Evolutionary conservation across 2,329 filamentous ascomycete species (phyloP).

Genomic region (Sporothrix inflata): DNA sequence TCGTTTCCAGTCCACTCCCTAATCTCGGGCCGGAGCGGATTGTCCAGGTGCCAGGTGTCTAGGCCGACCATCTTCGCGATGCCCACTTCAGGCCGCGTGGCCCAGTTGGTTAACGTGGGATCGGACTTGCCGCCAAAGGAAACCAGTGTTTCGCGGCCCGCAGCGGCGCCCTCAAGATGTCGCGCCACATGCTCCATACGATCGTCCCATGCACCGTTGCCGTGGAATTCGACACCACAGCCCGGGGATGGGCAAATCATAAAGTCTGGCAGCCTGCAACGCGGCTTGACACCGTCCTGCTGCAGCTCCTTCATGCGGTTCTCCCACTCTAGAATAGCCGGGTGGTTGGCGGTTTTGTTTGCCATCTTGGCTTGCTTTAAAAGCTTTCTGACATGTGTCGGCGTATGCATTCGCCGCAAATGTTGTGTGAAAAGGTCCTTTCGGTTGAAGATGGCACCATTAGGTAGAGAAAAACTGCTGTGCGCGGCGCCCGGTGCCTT

Average conservation of each 20-base stretch:
- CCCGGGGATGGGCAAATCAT: conserved; percentile 65
- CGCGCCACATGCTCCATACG: conserved; percentile 85
- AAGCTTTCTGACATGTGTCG: conserved; percentile 47
- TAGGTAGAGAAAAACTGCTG: conserved; percentile 44
- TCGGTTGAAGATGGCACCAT: conserved; percentile 77
- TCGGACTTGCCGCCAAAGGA: conserved; percentile 48
- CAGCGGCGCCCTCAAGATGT: conserved; percentile 67
- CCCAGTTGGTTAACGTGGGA: conserved; percentile 47
- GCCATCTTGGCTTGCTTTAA: conserved; percentile 42
- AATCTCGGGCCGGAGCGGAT: conserved; percentile 35
- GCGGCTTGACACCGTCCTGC: conserved; percentile 59
- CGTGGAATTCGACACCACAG: conserved; percentile 65
- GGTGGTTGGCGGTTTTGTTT: conserved; percentile 39
- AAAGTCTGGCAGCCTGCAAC: conserved; percentile 63
- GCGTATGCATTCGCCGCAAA: conserved; percentile 79
- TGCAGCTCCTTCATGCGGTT: conserved; percentile 60
- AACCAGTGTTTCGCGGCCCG: conserved; percentile 41
- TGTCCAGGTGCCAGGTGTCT: conserved; percentile 34
- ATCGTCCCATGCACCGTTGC: conserved; percentile 71
- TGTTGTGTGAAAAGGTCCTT: conserved; percentile 93
- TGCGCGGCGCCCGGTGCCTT: conserved; percentile 25
- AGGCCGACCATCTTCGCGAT: conserved; percentile 41
- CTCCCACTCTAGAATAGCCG: conserved; percentile 49
- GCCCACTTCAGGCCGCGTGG: conserved; percentile 42
- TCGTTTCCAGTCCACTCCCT: conserved; percentile 30